Conservation (phyloP, 306 rosid genomes). For the Mimosa pudica region DNA sequence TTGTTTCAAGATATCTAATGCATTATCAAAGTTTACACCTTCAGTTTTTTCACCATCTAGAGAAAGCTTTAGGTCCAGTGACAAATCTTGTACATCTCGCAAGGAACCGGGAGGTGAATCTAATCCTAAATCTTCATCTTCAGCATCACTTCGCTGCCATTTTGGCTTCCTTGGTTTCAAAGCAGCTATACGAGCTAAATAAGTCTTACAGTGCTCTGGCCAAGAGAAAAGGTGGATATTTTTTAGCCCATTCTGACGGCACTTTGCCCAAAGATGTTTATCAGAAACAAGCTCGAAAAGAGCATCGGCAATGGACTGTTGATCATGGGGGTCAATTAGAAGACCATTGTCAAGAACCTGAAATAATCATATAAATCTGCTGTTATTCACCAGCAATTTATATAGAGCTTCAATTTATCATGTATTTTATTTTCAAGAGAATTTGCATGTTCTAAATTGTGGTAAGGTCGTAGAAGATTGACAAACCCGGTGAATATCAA, state of each 20-base stretch:
- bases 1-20: slow-evolving; percentile 14
- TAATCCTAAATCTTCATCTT: slow-evolving; percentile 75
- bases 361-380: slow-evolving; percentile 4
- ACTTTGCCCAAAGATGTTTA: slow-evolving; percentile 85
- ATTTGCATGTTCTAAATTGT: background rate
- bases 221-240: slow-evolving; percentile 90
- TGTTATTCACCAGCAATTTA: slow-evolving; percentile 37
- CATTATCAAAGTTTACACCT: no score
- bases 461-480: slow-evolving; percentile 12
- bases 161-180: slow-evolving; percentile 92
- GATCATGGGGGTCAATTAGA: slow-evolving; percentile 88
- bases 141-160: slow-evolving; percentile 86
- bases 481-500: slow-evolving; percentile 86
- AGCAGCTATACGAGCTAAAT: slow-evolving; percentile 82
- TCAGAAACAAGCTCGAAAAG: slow-evolving; percentile 89
- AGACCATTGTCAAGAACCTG: slow-evolving; percentile 93
- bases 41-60: slow-evolving; percentile 88
- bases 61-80: slow-evolving; percentile 86
- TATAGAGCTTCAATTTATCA: slow-evolving; percentile 12
- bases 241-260: slow-evolving; percentile 81
- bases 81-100: slow-evolving; percentile 91
- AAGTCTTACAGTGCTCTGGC: slow-evolving; percentile 97
- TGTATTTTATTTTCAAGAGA: background rate
- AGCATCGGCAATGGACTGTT: slow-evolving; percentile 87
- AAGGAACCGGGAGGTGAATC: slow-evolving; percentile 92